Evolutionary conservation across 1,284 basidiomycete species (phyloP), one percentile per base, ranked within the genome.

Genomic region (Ceratobasidium sp.): DNA sequence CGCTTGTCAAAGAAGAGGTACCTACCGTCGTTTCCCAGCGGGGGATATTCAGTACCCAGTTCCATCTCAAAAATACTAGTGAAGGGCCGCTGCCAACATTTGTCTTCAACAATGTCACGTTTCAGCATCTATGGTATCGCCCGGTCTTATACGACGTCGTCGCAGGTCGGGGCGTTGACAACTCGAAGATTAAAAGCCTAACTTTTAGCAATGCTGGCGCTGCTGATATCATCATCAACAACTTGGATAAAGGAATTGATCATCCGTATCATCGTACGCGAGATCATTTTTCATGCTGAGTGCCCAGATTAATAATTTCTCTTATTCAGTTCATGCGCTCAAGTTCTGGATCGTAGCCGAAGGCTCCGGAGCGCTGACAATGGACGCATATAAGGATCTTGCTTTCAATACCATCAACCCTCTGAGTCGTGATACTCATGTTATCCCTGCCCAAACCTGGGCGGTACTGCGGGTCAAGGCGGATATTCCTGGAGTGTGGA

Each of bases 391-490:
- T 58, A n/a, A 49, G 28, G 54, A 18, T 14, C n/a, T 73, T 21
- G 44, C 1, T 13, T 73, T 80, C 41, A 79, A 80, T 59, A 74
- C 78, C 7, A 73, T 46, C 11, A 82, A 81, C 69, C 82, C 82
- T 7, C 73, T 82, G 16, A 78, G 82, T 21, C 76, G 82, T 41
- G 82, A 83, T 70, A 80, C 79, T n/a, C 62, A 82, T 28, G 74
- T 78, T n/a, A 77, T 83, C 9, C 69, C 76, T 3, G 76, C 77
- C 62, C 73, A 52, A 54, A 62, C 52, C 0, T 79, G 76, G 70
- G 77, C 77, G 3, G 76, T 82, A 41, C 43, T 81, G 0, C 76
- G 81, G 1, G 21, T 69, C 21, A 23, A 35, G 49, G 49, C 49
- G 3, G 35, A 52, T 26, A 43, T 38, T 14, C 63, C 63, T 23